Base-by-base conservation (phyloP, 768 basidiomycete genomes). In the Gloeostereum incarnatum region DNA sequence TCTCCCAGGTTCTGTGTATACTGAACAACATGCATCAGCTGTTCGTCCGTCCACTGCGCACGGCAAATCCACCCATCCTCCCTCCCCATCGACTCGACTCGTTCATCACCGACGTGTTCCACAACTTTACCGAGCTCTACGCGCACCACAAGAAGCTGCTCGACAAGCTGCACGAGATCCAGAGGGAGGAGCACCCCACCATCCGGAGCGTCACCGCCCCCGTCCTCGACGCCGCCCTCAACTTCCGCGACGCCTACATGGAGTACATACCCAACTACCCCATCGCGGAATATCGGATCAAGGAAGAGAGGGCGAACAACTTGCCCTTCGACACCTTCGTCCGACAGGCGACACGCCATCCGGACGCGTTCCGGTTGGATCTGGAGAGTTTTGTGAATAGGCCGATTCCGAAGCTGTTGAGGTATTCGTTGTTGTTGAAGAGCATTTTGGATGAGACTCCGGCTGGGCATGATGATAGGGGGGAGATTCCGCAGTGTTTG, bases 351-450 rank as follows among this genome's bases (percentile, higher is more conserved):
- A n/a, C 65, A 7, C 75, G 81, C 21, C 78, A 87, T 47, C 73
- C 81, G 0, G 82, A 85, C 41, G 76, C 90, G 1, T 78, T 85
- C 50, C 77, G 82, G 33, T 66, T 89, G 14, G 91, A 92, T 53
- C 84, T 99, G 76, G 91, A 93, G 55, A 82, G 71, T 48, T 99
- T 97, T 61, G 83, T 93, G 51, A 81, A 88, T 50, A 78, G 91
- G 23, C 90, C 93, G 2, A 92, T 94, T 46, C 87, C 89, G 43
- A 79, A 93, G 31, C 61, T 94, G 24, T 65, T 92, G 31, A 83
- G 93, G 35, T 97, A 97, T 54, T 81, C 87, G 45, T 68, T 97
- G 1, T 66, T 98, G 16, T 61, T 98, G 43, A 83, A 82, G 45
- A 69, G 73, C 22, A 84, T 98, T 45, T 61, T 82, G 44, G 83